These are phyloP conservation scores for Friedmanniomyces endolithicus DNA, from an alignment of 495 filamentous ascomycete genomes.

Conservation along the genomic window DNA sequence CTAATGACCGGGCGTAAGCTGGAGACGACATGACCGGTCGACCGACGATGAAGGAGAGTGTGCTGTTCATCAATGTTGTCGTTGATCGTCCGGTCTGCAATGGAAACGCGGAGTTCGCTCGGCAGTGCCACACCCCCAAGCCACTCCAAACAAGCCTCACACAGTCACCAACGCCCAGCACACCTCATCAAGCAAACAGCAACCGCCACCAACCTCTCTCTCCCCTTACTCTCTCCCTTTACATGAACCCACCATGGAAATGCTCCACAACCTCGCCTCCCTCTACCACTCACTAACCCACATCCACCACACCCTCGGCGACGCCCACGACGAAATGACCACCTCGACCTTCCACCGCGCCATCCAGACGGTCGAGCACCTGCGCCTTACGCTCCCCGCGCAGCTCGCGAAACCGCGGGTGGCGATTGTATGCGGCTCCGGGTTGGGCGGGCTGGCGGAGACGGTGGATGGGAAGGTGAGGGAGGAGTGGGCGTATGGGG, in stretches of 20 bases:
- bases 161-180: not conserved
- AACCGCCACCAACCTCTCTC: not conserved
- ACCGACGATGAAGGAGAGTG: not conserved
- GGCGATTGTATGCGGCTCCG: slow-evolving; percentile 64
- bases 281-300: slow-evolving; percentile 13
- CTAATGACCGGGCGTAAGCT: slow-evolving; percentile 15
- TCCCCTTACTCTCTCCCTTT: not conserved
- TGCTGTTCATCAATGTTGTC: no score
- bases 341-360: slow-evolving; percentile 22
- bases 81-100: not conserved
- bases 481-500: slow-evolving; percentile 47
- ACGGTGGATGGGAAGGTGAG: slow-evolving; percentile 40
- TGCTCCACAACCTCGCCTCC: slow-evolving; percentile 16
- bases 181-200: not conserved
- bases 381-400: slow-evolving; percentile 31
- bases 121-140: slow-evolving; percentile 3
- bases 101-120: not conserved
- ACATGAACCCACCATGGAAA: not conserved
- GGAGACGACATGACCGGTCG: slow-evolving; percentile 14
- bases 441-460: slow-evolving; percentile 53
- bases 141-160: not conserved
- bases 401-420: slow-evolving; percentile 42
- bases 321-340: slow-evolving; percentile 19
- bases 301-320: slow-evolving; percentile 8
- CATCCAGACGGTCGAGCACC: slow-evolving; percentile 23